A percentile compares a stretch with the other conserved stretches of the same genome.
Conservation (phyloP, 495 filamentous ascomycete genomes). For the Hypomontagnella monticulosa region DNA sequence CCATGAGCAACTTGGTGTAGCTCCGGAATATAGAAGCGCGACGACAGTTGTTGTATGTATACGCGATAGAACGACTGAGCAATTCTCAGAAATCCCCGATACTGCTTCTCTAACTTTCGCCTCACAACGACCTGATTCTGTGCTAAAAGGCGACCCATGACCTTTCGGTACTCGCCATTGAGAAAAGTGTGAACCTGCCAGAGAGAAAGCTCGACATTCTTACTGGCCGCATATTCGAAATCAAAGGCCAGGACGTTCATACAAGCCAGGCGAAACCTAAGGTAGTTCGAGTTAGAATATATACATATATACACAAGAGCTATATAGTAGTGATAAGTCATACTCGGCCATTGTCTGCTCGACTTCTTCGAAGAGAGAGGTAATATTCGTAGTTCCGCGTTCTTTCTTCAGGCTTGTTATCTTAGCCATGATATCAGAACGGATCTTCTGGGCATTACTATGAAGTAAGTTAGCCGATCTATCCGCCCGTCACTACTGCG, state of each 20-base stretch:
- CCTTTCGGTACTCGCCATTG: conserved; percentile 78
- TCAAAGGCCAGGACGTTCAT: conserved; percentile 77
- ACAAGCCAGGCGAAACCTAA: conserved; percentile 74
- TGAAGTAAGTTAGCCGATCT: conserved; percentile 23
- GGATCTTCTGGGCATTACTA: conserved; percentile 47
- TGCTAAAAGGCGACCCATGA: conserved; percentile 54
- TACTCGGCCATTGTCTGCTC: conserved; percentile 47
- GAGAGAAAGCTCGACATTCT: conserved; percentile 72
- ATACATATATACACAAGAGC: conserved; percentile 22
- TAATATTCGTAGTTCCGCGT: conserved; percentile 34
- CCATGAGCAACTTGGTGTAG: conserved; percentile 75
- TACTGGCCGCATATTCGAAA: conserved; percentile 71
- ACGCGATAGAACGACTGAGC: conserved; percentile 86
- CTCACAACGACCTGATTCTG: conserved; percentile 74
- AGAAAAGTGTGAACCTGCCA: conserved; percentile 84
- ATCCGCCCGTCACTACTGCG: background rate
- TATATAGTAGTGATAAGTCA: conserved; percentile 3
- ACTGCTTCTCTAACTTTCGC: conserved; percentile 82
- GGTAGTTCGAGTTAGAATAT: conserved; percentile 37
- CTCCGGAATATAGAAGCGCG: conserved; percentile 76
- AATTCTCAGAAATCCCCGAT: conserved; percentile 83
- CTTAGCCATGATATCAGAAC: conserved; percentile 40
- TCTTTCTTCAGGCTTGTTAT: conserved; percentile 41
- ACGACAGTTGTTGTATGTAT: conserved; percentile 81
- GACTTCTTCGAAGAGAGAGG: conserved; percentile 45